Base-by-base conservation (phyloP, 2,329 filamentous ascomycete species). In the Colletotrichum sp. region DNA sequence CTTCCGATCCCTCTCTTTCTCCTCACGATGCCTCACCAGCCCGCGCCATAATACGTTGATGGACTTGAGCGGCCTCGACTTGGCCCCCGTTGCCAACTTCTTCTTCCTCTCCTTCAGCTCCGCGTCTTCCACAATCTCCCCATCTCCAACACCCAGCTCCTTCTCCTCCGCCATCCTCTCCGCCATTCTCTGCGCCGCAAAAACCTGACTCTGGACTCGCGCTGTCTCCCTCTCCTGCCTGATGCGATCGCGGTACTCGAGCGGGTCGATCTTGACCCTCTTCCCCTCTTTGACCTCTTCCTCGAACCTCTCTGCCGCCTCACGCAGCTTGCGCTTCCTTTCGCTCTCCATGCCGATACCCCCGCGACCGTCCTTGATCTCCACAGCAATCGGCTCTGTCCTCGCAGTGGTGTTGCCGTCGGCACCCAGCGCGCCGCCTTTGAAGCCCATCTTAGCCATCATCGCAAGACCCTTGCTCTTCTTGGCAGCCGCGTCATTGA, bases 391-490 rank as follows among this genome's bases (percentile, higher is more conserved):
- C 1, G 97, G 97, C 82, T 97, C 95, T 4, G 91, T 79, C 30
- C 83, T 77, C 10, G 79, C 83, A 80, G 15, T 52, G n/a, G 43
- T 79, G 80, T n/a, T n/a, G 82, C 77, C 85, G n/a, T 88, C 87
- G 78, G 90, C 92, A 2, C 97, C 97, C 5, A 98, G 87, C 0
- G 92, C 90, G 43, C 91, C 92, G 28, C 96, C 96, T 73, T 92
- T 93, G 86, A 97, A 99, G 1, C 97, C 97, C 89, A 99, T 95
- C 84, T 95, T 96, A 26, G 95, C 94, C 96, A 99, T 98, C 95
- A 99, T 98, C 78, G 95, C 92, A 77, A 97, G 92, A 2, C 96
- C 97, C 82, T 98, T 98, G 86, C 93, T 97, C 79, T 90, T 90
- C 66, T 91, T 89, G 18, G 89, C 86, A 18, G 84, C 83, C 8